phyloP scores from a whole-genome alignment of 192 early-diverging fungal genomes.

The Backusella psychrophila region DNA sequence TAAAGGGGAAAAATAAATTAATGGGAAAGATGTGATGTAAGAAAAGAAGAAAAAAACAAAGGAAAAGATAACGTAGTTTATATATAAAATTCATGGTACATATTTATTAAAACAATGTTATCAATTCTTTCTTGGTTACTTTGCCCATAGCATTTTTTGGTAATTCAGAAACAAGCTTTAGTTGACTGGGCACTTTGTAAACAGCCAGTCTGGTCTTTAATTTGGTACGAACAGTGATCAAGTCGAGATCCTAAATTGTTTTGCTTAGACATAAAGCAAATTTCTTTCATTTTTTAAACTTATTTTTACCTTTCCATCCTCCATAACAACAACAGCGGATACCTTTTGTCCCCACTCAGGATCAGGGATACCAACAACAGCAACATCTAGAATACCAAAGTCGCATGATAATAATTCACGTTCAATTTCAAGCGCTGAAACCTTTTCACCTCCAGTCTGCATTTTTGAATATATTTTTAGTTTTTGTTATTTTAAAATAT shows the following conservation, averaged over 20 bases:
- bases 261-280: background rate
- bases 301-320: slow-evolving; percentile 16
- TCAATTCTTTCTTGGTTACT: slow-evolving; percentile 79
- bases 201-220: slow-evolving; percentile 63
- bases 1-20: background rate
- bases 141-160: slow-evolving; percentile 90
- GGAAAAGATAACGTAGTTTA: background rate
- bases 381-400: slow-evolving; percentile 59
- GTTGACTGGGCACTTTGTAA: slow-evolving; percentile 73
- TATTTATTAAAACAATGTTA: slow-evolving; percentile 43
- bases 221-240: slow-evolving; percentile 17
- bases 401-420: slow-evolving; percentile 65
- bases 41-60: background rate
- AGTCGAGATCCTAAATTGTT: slow-evolving; percentile 15
- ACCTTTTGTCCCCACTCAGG: slow-evolving; percentile 78
- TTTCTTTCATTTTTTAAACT: background rate
- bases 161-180: slow-evolving; percentile 51
- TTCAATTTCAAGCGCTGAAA: slow-evolving; percentile 84
- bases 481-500: background rate
- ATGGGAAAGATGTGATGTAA: background rate
- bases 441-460: slow-evolving; percentile 80
- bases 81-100: background rate
- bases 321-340: slow-evolving; percentile 62
- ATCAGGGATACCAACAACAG: slow-evolving; percentile 70
- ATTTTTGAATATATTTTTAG: background rate